Conservation (phyloP, 352 stramenopile genomes). For the Phytophthora litchii region DNA sequence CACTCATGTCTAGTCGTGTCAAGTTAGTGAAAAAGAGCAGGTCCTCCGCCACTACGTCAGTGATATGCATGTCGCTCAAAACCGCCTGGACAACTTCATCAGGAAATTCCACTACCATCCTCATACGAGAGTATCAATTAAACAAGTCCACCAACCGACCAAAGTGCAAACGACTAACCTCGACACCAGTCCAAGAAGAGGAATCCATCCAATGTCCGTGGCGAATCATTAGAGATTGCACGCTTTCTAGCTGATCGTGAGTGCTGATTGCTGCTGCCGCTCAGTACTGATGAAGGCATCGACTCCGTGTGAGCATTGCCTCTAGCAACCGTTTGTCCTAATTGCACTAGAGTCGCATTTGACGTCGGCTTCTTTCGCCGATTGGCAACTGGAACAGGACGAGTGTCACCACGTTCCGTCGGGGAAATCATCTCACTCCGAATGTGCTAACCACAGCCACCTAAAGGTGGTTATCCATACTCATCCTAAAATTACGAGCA, state of each 20-base stretch:
- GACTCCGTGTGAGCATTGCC: constrained; percentile 14
- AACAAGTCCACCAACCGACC: neutral
- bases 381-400: constrained; percentile 19
- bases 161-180: constrained; percentile 35
- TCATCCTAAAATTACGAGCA: constrained; percentile 20
- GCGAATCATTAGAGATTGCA: constrained; percentile 32
- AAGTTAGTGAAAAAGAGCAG: constrained; percentile 83
- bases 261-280: constrained; percentile 23
- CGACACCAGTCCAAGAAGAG: constrained; percentile 77
- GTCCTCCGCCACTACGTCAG: constrained; percentile 68
- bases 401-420: constrained; percentile 21
- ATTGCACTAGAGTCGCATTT: constrained; percentile 36
- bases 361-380: constrained; percentile 28
- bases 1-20: constrained; percentile 76
- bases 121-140: neutral
- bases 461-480: constrained; percentile 12
- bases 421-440: constrained; percentile 9
- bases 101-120: constrained; percentile 70
- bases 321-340: constrained; percentile 36
- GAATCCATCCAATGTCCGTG: constrained; percentile 75
- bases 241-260: constrained; percentile 20
- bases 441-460: too few species aligned
- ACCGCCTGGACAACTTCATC: constrained; percentile 74
- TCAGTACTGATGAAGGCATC: neutral
- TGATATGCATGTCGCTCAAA: constrained; percentile 67